Evolutionary conservation across 139 green algal species (phyloP), one percentile per base, ranked within the genome.

Genomic region (Yamagishiella unicocca): DNA sequence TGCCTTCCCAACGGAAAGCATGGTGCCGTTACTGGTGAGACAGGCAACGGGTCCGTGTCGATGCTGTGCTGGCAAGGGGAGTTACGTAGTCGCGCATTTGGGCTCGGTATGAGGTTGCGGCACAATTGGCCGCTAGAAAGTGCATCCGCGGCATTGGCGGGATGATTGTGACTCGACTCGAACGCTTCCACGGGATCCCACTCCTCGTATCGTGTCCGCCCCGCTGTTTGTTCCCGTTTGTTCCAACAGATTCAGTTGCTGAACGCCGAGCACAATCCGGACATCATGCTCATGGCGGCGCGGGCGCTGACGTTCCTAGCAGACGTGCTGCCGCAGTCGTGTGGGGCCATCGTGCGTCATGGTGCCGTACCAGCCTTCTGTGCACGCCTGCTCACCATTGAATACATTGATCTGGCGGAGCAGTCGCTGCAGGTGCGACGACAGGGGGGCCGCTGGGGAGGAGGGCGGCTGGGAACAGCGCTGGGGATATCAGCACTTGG

Each of bases 321-420:
- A 17, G 97, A 99, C 80, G 94, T 98, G 40, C 90, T 98, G 87
- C 96, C 96, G 2, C 91, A 93, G 33, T 95, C 94, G 19, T 93
- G 91, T 33, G 90, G 89, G 54, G 83, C 89, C 24, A 97, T 99
- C 54, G 96, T 99, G n/a, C 94, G 97, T 38, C 94, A 98, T 75
- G 96, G 95, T 12, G 97, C 96, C 12, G 92, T 98, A 40, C 90
- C 92, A 6, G 90, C 90, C 29, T 95, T 99, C 46, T 99, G 96
- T 85, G 92, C 92, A 4, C 89, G 95, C 7, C 93, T 99, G 78
- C 91, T 99, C 24, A 97, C 92, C 64, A 98, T 99, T 22, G 97
- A 99, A 91, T 99, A 99, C 93, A 99, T 99, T 42, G 97, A 99
- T 85, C 91, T 99, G 45, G 97, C 97, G 33, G 97, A 99, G 90